Percentiles rank a stretch among this genome's conserved stretches.
Conservation (phyloP, 306 rosid genomes). For the Prosopis cineraria region DNA sequence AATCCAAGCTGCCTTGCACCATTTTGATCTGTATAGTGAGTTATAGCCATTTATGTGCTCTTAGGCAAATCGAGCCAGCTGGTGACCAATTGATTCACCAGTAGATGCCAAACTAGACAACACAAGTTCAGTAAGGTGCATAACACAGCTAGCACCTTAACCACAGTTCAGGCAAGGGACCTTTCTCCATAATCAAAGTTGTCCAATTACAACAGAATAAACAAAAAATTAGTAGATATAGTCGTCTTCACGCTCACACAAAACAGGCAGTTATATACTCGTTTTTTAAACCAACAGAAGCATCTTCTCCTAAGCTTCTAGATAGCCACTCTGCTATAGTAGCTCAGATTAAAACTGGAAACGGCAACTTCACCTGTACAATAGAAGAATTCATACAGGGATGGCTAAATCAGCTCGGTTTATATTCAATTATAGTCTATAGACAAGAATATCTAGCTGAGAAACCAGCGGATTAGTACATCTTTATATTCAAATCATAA, state of each 20-base stretch:
- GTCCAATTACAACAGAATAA: not conserved
- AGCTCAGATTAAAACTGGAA: conserved; percentile 36
- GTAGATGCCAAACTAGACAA: conserved; percentile 33
- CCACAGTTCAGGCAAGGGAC: conserved; percentile 1
- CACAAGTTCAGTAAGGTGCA: conserved; percentile 30
- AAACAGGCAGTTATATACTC: not conserved
- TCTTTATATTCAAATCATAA: not conserved
- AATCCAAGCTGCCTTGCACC: conserved; percentile 57
- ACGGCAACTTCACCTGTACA: conserved; percentile 38
- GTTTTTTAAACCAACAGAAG: conserved; percentile 21
- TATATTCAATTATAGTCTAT: conserved; percentile 20
- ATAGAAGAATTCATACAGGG: conserved; percentile 23
- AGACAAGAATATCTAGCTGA: not conserved
- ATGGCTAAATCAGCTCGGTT: conserved; percentile 20
- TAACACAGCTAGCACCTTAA: conserved; percentile 25
- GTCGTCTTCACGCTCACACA: conserved; percentile 2
- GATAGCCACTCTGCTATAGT: conserved; percentile 12
- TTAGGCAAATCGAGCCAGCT: conserved; percentile 32
- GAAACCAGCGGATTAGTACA: not conserved
- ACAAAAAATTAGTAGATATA: not conserved
- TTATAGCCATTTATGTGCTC: conserved; percentile 42
- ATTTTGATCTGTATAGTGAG: conserved; percentile 51
- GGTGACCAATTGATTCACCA: conserved; percentile 32
- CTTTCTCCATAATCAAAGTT: conserved; percentile 31
- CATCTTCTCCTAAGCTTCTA: conserved; percentile 27